phyloP scores from a whole-genome alignment of 345 rosid genomes.

The Gynandropsis gynandra region DNA sequence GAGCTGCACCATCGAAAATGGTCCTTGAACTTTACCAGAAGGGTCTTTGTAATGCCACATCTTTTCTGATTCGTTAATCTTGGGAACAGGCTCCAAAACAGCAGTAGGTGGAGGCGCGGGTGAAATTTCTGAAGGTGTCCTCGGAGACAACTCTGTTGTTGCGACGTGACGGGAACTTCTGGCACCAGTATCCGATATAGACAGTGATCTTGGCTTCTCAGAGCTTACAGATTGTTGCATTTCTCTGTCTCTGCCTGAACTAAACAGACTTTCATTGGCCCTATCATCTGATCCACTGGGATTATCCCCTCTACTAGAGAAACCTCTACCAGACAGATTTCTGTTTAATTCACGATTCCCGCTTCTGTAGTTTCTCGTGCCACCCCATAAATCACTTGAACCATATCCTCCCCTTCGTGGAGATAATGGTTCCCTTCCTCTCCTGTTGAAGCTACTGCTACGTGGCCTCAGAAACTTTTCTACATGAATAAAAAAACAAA shows the following conservation, averaged over 20 bases:
- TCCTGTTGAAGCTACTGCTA: constrained; percentile 58
- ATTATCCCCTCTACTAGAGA: constrained; percentile 49
- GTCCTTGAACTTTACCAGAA: constrained; percentile 90
- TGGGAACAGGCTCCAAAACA: constrained; percentile 35
- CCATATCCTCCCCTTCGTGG: constrained; percentile 57
- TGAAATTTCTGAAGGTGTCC: constrained; percentile 36
- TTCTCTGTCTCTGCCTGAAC: constrained; percentile 54
- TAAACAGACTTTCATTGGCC: constrained; percentile 46
- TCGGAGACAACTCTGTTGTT: constrained; percentile 36
- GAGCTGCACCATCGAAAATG: constrained; percentile 88
- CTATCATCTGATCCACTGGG: constrained; percentile 43
- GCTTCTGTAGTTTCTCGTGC: constrained; percentile 48
- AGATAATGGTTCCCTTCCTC: constrained; percentile 72
- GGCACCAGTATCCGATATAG: constrained; percentile 36
- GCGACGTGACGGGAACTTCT: constrained; percentile 32
- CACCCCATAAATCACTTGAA: constrained; percentile 60
- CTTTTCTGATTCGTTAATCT: constrained; percentile 73
- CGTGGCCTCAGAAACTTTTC: constrained; percentile 51
- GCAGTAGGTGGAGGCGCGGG: constrained; percentile 31
- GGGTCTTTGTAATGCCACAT: constrained; percentile 95
- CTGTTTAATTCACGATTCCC: constrained; percentile 53
- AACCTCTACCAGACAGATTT: constrained; percentile 55
- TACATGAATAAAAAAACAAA: constrained; percentile 33
- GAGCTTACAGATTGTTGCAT: constrained; percentile 38
- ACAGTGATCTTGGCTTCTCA: constrained; percentile 47